phyloP scores from a whole-genome alignment of 2,329 filamentous ascomycete genomes.

The Epichloe sp. region DNA sequence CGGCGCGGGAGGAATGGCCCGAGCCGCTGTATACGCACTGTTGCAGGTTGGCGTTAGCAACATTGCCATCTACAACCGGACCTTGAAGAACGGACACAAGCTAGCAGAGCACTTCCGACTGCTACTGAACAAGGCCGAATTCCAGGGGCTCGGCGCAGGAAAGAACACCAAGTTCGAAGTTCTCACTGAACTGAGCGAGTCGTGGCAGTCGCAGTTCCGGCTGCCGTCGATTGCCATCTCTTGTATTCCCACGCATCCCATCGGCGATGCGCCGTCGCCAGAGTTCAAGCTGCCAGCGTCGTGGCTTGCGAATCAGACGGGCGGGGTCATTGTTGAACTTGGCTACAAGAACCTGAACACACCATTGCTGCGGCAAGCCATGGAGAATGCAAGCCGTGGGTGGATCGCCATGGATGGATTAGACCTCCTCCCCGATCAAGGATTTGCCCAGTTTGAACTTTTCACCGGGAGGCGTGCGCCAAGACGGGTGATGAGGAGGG shows the following conservation, averaged over 20 bases:
- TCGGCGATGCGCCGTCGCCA: constrained; percentile 49
- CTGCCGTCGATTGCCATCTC: constrained; percentile 63
- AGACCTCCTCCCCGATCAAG: constrained; percentile 65
- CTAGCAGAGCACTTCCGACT: constrained; percentile 59
- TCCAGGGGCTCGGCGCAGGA: constrained; percentile 30
- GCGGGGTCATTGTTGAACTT: constrained; percentile 63
- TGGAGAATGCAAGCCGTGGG: constrained; percentile 42
- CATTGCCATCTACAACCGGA: constrained; percentile 64
- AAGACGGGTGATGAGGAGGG: constrained; percentile 55
- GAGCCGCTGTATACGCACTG: constrained; percentile 67
- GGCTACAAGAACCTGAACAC: constrained; percentile 64
- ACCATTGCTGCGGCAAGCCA: constrained; percentile 55
- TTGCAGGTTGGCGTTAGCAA: constrained; percentile 64
- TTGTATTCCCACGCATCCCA: constrained; percentile 59
- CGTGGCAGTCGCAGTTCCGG: constrained; percentile 51
- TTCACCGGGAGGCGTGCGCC: constrained; percentile 49
- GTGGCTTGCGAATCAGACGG: constrained; percentile 61
- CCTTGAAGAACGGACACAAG: constrained; percentile 49
- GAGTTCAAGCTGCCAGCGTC: constrained; percentile 55
- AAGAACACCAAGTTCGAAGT: constrained; percentile 40
- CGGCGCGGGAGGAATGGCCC: constrained; percentile 62
- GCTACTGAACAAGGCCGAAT: constrained; percentile 30
- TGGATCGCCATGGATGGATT: constrained; percentile 69
- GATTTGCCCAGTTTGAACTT: constrained; percentile 69
- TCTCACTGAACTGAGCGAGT: constrained; percentile 40